Evolutionary conservation across 2,329 filamentous ascomycete genomes (phyloP).

Genomic region (Aspergillus calidoustus): DNA sequence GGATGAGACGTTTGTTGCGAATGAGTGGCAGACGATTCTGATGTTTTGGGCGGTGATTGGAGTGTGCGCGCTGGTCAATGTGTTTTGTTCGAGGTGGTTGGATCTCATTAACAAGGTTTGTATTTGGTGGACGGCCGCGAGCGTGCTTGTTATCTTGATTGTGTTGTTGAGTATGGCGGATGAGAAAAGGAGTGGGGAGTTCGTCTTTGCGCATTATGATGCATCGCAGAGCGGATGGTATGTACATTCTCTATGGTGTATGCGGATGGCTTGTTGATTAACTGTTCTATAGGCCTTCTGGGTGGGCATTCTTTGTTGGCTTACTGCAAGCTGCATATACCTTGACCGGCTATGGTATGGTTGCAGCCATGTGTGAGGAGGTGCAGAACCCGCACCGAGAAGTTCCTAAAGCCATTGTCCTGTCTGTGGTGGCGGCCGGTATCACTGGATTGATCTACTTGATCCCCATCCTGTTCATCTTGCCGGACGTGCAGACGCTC

Average conservation of each 20-base stretch:
- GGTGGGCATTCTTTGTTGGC: conserved; percentile 75
- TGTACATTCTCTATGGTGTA: conserved; percentile 17
- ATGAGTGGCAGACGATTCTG: conserved; percentile 70
- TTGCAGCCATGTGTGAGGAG: conserved; percentile 74
- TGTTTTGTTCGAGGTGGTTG: conserved; percentile 65
- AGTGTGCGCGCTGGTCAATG: conserved; percentile 67
- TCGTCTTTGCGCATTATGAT: conserved; percentile 72
- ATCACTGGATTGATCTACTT: conserved; percentile 70
- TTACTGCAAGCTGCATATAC: conserved; percentile 64
- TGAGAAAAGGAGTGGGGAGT: conserved; percentile 61
- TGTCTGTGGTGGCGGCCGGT: conserved; percentile 69
- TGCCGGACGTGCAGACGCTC: conserved; percentile 69
- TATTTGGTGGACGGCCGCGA: conserved; percentile 71
- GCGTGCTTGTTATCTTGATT: conserved; percentile 70
- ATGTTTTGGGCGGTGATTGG: conserved; percentile 74
- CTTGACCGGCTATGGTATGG: conserved; percentile 67
- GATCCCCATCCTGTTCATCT: conserved; percentile 75
- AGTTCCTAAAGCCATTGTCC: conserved; percentile 72
- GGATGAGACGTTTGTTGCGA: conserved; percentile 70
- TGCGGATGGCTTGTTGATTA: not conserved
- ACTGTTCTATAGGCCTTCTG: conserved; percentile 54
- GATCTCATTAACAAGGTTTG: conserved; percentile 74
- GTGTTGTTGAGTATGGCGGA: conserved; percentile 66
- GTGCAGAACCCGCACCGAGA: conserved; percentile 70
- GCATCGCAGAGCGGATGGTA: conserved; percentile 67